Base-by-base conservation (phyloP, 129 eudicot genomes). In the Apium graveolens region DNA sequence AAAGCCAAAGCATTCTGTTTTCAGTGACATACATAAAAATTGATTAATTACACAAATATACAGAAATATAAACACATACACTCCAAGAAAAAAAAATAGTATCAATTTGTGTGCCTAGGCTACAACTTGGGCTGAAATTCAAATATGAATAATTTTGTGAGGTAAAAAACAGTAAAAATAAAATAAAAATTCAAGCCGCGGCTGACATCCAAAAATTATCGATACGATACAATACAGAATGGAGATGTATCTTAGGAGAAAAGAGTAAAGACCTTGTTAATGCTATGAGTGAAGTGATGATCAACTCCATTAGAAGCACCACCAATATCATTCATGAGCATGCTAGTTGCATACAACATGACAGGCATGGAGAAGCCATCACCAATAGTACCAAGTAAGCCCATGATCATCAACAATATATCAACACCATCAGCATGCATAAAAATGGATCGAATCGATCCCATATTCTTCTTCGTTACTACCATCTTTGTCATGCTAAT, bases 341-440 rank as follows among this genome's bases (percentile, higher is more conserved):
- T 74, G 76, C 87, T 83, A 26, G 83, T 74, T 62, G 84, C 31
- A 41, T 55, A 5, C 76, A 86, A 35, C 49, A 81, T 79, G 27
- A 65, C 37, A 3, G 89, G 88, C 84, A 79, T 73, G 32, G 81
- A 78, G 21, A 86, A 3, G 17, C 92, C 92, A 41, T 88, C 92
- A 6, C 86, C 81, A 0, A 88, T 60, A 62, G 89, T 82, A 37
- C 92, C 92, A 42, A 88, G 7, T 26, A 88, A 29, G 27, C 92
- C 92, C 5, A 88, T 9, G 21, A 43, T 32, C 92, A 88, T 86
- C 80, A 88, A 49, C 7, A 86, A 16, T 48, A 37, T 32, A 69
- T 88, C 92, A 60, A 31, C 73, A 10, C 78, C 78, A 6, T 88
- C 92, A 29, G 87, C 87, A 77, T 88, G 92, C 87, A 88, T 83